Evolutionary conservation across 352 stramenopile species (phyloP).

Genomic region (Globisporangium lucens): DNA sequence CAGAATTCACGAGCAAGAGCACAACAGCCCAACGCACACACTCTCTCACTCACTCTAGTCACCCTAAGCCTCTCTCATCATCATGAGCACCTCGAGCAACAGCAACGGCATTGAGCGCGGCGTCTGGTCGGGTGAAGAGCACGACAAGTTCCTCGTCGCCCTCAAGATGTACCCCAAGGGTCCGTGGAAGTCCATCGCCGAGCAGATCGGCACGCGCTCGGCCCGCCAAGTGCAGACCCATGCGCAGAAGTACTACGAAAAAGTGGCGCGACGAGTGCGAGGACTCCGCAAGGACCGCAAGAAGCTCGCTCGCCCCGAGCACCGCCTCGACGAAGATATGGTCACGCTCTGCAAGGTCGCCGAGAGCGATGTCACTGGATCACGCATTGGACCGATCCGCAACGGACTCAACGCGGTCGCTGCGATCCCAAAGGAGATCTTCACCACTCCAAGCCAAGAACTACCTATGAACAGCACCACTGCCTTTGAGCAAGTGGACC

Average conservation of each 20-base stretch:
- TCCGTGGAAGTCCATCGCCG: conserved; percentile 32
- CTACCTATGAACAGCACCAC: background rate
- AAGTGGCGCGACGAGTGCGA: conserved; percentile 57
- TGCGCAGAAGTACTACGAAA: conserved; percentile 65
- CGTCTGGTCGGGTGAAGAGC: conserved; percentile 32
- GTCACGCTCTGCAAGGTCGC: conserved; percentile 11
- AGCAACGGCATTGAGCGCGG: conserved; percentile 8
- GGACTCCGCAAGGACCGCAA: conserved; percentile 55
- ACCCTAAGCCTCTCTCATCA: background rate
- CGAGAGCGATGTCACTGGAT: conserved; percentile 20
- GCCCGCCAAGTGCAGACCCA: conserved; percentile 65
- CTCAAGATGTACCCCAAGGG: conserved; percentile 25
- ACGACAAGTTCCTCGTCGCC: conserved; percentile 29
- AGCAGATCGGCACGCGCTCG: conserved; percentile 35
- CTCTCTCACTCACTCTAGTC: background rate
- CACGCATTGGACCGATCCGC: conserved; percentile 14
- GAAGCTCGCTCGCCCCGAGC: conserved; percentile 48
- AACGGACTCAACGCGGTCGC: conserved; percentile 16
- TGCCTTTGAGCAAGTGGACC: background rate
- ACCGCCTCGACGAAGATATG: conserved; percentile 51
- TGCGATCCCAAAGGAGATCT: conserved; percentile 15
- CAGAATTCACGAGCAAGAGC: conserved; percentile 12
- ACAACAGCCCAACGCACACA: background rate
- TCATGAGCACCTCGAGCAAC: conserved; percentile 1
- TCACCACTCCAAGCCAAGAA: background rate